These are phyloP conservation scores for Apiospora sp. DNA, from an alignment of 2,329 filamentous ascomycete species.

Conservation along the genomic window DNA sequence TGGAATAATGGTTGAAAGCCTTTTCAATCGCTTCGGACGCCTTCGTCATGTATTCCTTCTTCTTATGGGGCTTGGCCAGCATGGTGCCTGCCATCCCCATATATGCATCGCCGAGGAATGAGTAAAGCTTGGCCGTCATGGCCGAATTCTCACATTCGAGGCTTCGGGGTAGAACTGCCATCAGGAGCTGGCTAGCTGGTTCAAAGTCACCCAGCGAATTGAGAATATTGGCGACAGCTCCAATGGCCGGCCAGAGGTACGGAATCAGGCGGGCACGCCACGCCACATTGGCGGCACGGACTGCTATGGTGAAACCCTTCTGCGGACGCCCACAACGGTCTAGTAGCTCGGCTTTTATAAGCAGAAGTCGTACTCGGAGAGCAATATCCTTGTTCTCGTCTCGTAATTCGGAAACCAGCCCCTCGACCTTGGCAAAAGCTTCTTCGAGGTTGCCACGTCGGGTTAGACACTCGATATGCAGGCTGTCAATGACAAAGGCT, in stretches of 20 bases:
- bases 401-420: slow-evolving; percentile 49
- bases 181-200: slow-evolving; percentile 69
- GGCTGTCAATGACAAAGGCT: slow-evolving; percentile 57
- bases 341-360: slow-evolving; percentile 76
- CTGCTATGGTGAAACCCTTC: slow-evolving; percentile 77
- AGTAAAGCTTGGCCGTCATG: slow-evolving; percentile 72
- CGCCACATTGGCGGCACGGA: slow-evolving; percentile 78
- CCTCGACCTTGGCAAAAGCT: slow-evolving; percentile 58
- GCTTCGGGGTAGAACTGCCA: slow-evolving; percentile 76
- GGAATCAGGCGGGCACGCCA: slow-evolving; percentile 74
- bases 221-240: slow-evolving; percentile 72
- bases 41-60: slow-evolving; percentile 64
- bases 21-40: slow-evolving; percentile 68
- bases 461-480: slow-evolving; percentile 60
- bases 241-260: slow-evolving; percentile 76
- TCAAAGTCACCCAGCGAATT: slow-evolving; percentile 75
- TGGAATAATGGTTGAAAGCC: slow-evolving; percentile 70
- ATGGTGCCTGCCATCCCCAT: slow-evolving; percentile 76
- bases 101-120: slow-evolving; percentile 75
- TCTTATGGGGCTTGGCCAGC: slow-evolving; percentile 50
- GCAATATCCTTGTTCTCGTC: slow-evolving; percentile 63
- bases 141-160: slow-evolving; percentile 73
- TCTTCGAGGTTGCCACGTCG: slow-evolving; percentile 56
- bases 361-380: slow-evolving; percentile 74
- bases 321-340: slow-evolving; percentile 73